A percentile compares a stretch with the other conserved stretches of the same genome.
These are phyloP conservation scores for Pisolithus microcarpus DNA, from an alignment of 768 basidiomycete genomes.

Conservation along the genomic window DNA sequence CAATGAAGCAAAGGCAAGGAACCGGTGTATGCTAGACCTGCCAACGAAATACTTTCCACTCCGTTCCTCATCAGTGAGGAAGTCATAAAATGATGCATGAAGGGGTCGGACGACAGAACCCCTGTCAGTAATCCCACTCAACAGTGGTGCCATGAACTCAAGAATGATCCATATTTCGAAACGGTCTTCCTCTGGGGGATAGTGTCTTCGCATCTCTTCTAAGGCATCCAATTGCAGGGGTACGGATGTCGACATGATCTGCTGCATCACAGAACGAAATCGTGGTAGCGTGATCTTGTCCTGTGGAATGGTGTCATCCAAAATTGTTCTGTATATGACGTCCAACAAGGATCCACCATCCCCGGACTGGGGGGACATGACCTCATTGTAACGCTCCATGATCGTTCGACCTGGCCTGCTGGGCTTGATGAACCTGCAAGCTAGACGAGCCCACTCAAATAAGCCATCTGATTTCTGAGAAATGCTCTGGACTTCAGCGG, in stretches of 20 bases:
- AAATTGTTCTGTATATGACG: neutral
- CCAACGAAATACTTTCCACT: neutral
- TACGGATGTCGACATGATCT: neutral
- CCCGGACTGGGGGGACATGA: no score
- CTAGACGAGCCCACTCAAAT: no score
- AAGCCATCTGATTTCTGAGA: no score
- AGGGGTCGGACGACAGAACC: constrained; percentile 11
- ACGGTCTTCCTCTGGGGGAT: neutral
- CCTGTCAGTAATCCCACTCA: constrained; percentile 1
- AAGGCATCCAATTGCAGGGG: neutral
- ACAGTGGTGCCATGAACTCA: neutral
- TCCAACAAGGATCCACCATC: neutral
- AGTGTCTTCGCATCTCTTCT: neutral
- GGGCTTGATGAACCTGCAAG: no score
- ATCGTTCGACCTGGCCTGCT: no score
- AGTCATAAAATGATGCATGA: constrained; percentile 25
- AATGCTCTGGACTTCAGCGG: no score
- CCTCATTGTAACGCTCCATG: no score
- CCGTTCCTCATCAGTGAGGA: constrained; percentile 8
- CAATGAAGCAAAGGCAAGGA: no score
- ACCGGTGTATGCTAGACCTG: no score
- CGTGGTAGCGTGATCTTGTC: neutral
- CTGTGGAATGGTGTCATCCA: neutral
- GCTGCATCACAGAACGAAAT: constrained; percentile 1
- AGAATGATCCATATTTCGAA: neutral